Evolutionary conservation across 306 rosid genomes (phyloP).

Genomic region (Aeschynomene evenia): DNA sequence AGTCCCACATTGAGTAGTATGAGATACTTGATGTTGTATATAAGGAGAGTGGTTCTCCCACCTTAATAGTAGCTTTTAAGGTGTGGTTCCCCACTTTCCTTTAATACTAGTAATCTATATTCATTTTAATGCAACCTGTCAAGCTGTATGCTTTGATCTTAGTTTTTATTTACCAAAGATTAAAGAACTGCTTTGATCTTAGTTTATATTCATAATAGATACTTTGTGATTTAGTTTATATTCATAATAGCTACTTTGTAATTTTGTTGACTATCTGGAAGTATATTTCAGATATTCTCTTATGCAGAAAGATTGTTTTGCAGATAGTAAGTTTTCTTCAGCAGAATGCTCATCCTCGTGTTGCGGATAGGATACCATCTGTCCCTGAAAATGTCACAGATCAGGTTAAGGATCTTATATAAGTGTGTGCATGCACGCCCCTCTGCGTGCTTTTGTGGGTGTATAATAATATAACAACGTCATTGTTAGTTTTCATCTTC

Average conservation of each 20-base stretch:
- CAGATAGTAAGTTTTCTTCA: conserved; percentile 87
- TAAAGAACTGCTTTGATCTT: neutral
- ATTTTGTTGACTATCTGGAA: conserved; percentile 2
- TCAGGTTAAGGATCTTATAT: conserved; percentile 54
- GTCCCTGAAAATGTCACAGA: conserved; percentile 96
- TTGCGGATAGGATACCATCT: conserved; percentile 78
- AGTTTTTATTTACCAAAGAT: neutral
- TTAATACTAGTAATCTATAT: neutral
- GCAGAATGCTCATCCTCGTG: conserved; percentile 97
- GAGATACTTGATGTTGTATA: too few relatives aligned
- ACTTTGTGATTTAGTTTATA: too few relatives aligned
- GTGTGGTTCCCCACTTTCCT: too few relatives aligned
- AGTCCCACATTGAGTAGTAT: too few relatives aligned
- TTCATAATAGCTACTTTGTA: too few relatives aligned
- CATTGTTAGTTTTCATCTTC: conserved; percentile 19
- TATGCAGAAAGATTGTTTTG: conserved; percentile 5
- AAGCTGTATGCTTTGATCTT: neutral
- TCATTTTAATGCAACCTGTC: neutral
- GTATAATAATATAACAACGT: neutral
- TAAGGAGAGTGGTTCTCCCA: too few relatives aligned
- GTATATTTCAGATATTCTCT: conserved; percentile 12
- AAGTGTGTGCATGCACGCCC: too few relatives aligned
- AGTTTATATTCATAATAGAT: too few relatives aligned
- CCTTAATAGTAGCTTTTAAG: too few relatives aligned
- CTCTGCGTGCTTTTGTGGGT: too few relatives aligned